Percentiles rank a stretch among this genome's conserved stretches.
phyloP scores from a whole-genome alignment of 78 protist species.

The Tieghemostelium lacteum region DNA sequence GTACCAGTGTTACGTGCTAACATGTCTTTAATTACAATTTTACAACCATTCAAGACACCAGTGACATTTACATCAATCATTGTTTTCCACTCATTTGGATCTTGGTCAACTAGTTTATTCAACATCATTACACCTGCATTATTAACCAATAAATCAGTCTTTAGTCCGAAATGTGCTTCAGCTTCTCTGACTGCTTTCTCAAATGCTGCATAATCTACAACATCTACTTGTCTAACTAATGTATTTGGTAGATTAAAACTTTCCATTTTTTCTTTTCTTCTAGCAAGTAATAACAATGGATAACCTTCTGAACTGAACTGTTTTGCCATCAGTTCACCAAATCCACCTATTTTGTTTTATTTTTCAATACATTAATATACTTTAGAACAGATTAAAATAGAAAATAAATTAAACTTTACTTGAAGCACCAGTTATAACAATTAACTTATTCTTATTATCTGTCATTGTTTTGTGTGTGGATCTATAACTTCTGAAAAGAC shows the following conservation, averaged over 20 bases:
- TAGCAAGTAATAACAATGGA: constrained; percentile 21
- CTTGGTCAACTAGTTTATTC: constrained; percentile 33
- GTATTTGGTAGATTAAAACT: constrained; percentile 23
- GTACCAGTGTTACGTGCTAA: constrained; percentile 52
- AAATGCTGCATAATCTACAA: constrained; percentile 4
- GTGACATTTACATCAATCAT: constrained; percentile 55
- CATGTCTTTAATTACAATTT: constrained; percentile 43
- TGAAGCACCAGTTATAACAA: not conserved
- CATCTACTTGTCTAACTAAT: constrained; percentile 9
- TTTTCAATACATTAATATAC: no score
- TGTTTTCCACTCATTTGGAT: constrained; percentile 18
- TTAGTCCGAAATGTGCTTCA: not conserved
- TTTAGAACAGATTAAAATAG: not conserved
- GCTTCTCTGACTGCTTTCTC: constrained; percentile 36
- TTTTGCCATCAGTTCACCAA: constrained; percentile 3
- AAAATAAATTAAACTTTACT: not conserved
- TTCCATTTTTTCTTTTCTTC: constrained; percentile 29
- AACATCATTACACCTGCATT: constrained; percentile 76
- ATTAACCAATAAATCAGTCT: constrained; percentile 39
- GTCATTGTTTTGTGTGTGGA: not conserved
- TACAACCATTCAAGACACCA: constrained; percentile 57
- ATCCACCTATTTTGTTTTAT: not conserved
- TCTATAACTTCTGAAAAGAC: not conserved
- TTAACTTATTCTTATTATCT: no score
- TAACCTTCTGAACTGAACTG: constrained; percentile 8